A percentile compares a stretch with the other conserved stretches of the same genome.
Conservation (phyloP, 352 stramenopile species). For the Pythium dissimile region DNA sequence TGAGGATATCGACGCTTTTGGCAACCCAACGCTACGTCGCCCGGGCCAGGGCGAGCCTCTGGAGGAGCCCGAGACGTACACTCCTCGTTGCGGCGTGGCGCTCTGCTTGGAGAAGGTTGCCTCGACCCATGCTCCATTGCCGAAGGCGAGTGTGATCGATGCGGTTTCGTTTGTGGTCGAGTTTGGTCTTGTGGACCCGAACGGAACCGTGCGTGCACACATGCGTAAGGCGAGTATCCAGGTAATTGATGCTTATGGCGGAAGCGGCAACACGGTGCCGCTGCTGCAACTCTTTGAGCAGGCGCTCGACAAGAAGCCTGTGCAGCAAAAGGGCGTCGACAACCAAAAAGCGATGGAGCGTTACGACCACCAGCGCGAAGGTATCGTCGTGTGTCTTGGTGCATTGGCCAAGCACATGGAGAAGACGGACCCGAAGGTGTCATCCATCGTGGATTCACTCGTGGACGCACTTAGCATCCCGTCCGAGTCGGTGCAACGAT, state of each 20-base stretch:
- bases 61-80: conserved; percentile 53
- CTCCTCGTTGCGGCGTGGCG: conserved; percentile 68
- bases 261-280: conserved; percentile 53
- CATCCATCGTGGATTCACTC: conserved; percentile 83
- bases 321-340: conserved; percentile 37
- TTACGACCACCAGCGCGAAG: conserved; percentile 88
- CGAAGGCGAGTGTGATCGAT: conserved; percentile 55
- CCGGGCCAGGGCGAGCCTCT: conserved; percentile 44
- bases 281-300: conserved; percentile 75
- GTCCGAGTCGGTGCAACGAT: conserved; percentile 91
- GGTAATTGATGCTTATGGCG: conserved; percentile 67
- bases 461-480: conserved; percentile 89
- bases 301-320: conserved; percentile 63
- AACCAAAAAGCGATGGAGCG: conserved; percentile 39
- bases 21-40: conserved; percentile 65
- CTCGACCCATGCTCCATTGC: conserved; percentile 36
- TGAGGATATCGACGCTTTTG: conserved; percentile 66
- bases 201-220: conserved; percentile 65
- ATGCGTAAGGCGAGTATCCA: conserved; percentile 86
- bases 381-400: conserved; percentile 88
- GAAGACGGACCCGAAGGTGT: conserved; percentile 85
- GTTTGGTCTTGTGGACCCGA: conserved; percentile 66
- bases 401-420: conserved; percentile 89
- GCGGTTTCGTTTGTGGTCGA: conserved; percentile 82
- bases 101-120: conserved; percentile 76